Conservation (phyloP, 352 stramenopile species). For the Globisporangium solare region DNA sequence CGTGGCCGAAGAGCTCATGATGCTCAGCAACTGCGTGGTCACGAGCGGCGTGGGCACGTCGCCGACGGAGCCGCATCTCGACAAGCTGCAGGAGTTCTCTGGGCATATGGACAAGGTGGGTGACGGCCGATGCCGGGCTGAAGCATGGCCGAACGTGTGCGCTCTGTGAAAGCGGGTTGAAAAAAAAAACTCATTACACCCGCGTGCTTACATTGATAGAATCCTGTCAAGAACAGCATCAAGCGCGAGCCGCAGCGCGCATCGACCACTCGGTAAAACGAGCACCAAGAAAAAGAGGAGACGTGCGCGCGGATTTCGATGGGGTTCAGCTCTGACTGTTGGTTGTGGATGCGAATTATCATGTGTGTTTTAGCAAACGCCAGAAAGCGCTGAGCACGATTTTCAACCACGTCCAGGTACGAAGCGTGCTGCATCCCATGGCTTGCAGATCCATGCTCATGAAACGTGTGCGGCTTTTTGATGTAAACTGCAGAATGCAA, state of each 20-base stretch:
- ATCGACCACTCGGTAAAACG: neutral
- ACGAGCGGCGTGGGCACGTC: conserved; percentile 1
- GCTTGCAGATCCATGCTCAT: neutral
- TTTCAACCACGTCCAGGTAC: conserved; percentile 6
- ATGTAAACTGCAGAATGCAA: too few relatives aligned
- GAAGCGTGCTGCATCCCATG: neutral
- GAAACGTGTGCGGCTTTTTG: too few relatives aligned
- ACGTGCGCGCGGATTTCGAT: too few relatives aligned
- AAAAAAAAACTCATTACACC: neutral
- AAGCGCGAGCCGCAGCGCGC: conserved; percentile 2
- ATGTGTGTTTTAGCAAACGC: conserved; percentile 3
- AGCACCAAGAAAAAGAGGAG: neutral
- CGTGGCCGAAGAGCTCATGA: conserved; percentile 73
- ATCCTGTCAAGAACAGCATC: neutral
- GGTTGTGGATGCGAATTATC: too few relatives aligned
- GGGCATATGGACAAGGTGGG: conserved; percentile 1
- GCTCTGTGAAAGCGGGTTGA: too few relatives aligned
- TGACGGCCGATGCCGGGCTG: too few relatives aligned
- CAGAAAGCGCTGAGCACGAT: conserved; percentile 12
- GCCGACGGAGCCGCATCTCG: neutral
- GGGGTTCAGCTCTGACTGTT: too few relatives aligned
- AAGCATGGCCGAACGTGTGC: too few relatives aligned
- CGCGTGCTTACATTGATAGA: neutral
- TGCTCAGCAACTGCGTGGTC: conserved; percentile 43
- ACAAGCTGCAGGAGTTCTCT: neutral